Base-by-base conservation (phyloP, 345 rosid genomes). In the Citrus inodora region DNA sequence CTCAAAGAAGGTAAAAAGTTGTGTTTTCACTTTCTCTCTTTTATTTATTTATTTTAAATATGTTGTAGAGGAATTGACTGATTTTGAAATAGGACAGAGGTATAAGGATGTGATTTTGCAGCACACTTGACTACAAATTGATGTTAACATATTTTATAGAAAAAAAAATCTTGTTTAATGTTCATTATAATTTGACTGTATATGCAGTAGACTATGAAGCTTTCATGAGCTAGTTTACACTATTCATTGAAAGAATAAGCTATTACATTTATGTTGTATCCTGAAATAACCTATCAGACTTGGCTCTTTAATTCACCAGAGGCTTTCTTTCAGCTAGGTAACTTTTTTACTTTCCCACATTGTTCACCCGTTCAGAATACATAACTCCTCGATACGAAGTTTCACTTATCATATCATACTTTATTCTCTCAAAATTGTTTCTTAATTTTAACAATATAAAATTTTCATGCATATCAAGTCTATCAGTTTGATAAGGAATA, bases 1-100 rank as follows among this genome's bases (percentile, higher is more conserved):
- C 88, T 4, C 99, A 90, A 76, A 94, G 99, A 82, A 92, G 93
- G 99, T 94, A 81, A 59, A 46, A 53, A 48, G 25, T 28, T 71
- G 4, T 35, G 40, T 19, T 22, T 74, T 40, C 35, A 24, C 17
- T 27, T n/a, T 32, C 63, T 51, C 37, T 4, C 22, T 40, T 67
- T 40, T 40, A 40, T 40, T 40, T 9, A 4, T 13, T 17, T 53
- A 17, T 53, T 17, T 53, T 17, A 17, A 4, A 53, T 17, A 53
- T 53, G 22, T 53, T 38, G 4, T 68, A 13, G 55, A 13, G 55
- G 35, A 69, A 14, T 69, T 69, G 73, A 69, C 21, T 42, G 58
- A 42, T n/a, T 14, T 68, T 68, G 14, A 32, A 42, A 4, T 69
- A 33, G 30, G 35, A 13, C 59, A 46, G 30, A 14, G 14, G 55